Evolutionary conservation across 768 basidiomycete species (phyloP).

Genomic region (Megacollybia marginata): DNA sequence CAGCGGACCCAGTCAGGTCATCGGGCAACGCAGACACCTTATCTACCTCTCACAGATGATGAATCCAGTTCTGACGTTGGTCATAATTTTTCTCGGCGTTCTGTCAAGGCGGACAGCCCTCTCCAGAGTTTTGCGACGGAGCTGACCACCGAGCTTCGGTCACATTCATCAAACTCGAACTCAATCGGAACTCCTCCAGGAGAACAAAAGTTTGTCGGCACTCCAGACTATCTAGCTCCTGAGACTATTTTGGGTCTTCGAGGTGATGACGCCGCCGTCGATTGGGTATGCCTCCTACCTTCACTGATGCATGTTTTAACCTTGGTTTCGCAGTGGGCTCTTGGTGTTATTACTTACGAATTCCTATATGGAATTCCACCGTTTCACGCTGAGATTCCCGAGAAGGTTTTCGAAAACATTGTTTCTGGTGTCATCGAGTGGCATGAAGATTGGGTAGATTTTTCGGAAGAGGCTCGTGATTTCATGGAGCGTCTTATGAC

Average conservation of each 20-base stretch:
- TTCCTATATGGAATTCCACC: slow-evolving; percentile 96
- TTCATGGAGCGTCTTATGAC: slow-evolving; percentile 86
- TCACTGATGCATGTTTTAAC: slow-evolving; percentile 5
- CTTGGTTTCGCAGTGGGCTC: slow-evolving; percentile 71
- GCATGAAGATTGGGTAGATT: slow-evolving; percentile 91
- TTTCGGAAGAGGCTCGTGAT: slow-evolving; percentile 79
- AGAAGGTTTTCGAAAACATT: slow-evolving; percentile 98
- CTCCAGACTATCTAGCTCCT: slow-evolving; percentile 95
- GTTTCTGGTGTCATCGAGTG: slow-evolving; percentile 90
- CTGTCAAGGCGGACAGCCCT: slow-evolving; percentile 60
- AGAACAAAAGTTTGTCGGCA: slow-evolving; percentile 94
- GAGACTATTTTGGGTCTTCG: slow-evolving; percentile 93
- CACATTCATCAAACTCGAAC: slow-evolving; percentile 53
- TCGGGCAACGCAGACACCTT: slow-evolving; percentile 57
- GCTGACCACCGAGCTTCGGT: slow-evolving; percentile 74
- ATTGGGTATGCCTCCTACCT: slow-evolving; percentile 67
- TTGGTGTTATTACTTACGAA: slow-evolving; percentile 97
- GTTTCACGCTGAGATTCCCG: slow-evolving; percentile 95
- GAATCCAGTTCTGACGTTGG: slow-evolving; percentile 82
- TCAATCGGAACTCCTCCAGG: slow-evolving; percentile 60
- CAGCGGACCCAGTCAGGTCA: slow-evolving; percentile 55
- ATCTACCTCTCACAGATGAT: slow-evolving; percentile 70
- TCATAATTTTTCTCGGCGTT: slow-evolving; percentile 53
- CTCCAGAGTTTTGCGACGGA: slow-evolving; percentile 84
- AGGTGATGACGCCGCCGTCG: slow-evolving; percentile 90